Percentiles rank a stretch among this genome's conserved stretches.
These are phyloP conservation scores for Penicillium expansum DNA, from an alignment of 2,329 filamentous ascomycete genomes.

Conservation along the genomic window DNA sequence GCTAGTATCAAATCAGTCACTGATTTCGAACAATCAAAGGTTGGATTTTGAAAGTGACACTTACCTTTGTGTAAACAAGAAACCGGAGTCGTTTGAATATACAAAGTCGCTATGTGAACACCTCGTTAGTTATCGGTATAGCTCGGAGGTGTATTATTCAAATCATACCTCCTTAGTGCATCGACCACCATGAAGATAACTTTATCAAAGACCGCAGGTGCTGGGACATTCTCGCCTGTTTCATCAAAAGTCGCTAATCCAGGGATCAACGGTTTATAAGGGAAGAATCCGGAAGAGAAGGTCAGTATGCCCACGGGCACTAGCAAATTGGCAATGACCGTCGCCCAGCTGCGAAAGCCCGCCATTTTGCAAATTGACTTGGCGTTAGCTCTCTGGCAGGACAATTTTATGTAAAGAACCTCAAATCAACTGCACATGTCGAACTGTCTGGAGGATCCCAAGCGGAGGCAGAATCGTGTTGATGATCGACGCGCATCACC, in stretches of 20 bases:
- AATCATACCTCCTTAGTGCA: constrained; percentile 74
- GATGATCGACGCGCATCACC: neutral
- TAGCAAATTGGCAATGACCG: constrained; percentile 70
- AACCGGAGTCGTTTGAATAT: constrained; percentile 75
- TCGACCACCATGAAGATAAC: constrained; percentile 98
- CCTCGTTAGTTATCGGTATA: neutral
- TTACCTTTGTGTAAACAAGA: constrained; percentile 82
- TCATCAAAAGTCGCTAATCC: constrained; percentile 68
- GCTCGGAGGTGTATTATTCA: neutral
- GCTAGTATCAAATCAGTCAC: constrained; percentile 46
- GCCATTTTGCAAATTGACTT: constrained; percentile 20
- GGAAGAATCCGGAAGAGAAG: constrained; percentile 93
- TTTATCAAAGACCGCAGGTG: constrained; percentile 74
- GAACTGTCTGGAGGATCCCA: neutral
- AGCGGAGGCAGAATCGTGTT: constrained; percentile 4
- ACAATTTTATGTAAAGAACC: neutral
- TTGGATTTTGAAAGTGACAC: constrained; percentile 8
- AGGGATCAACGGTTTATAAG: constrained; percentile 90
- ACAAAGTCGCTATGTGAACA: constrained; percentile 76
- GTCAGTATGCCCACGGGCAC: constrained; percentile 70
- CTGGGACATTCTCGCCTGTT: constrained; percentile 50
- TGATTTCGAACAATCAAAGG: neutral
- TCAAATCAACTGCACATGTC: neutral
- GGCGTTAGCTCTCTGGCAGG: neutral
- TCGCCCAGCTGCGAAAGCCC: constrained; percentile 34